A percentile compares a stretch with the other conserved stretches of the same genome.
Evolutionary conservation across 2,329 filamentous ascomycete genomes (phyloP).

Genomic region (Diaporthe australafricana): DNA sequence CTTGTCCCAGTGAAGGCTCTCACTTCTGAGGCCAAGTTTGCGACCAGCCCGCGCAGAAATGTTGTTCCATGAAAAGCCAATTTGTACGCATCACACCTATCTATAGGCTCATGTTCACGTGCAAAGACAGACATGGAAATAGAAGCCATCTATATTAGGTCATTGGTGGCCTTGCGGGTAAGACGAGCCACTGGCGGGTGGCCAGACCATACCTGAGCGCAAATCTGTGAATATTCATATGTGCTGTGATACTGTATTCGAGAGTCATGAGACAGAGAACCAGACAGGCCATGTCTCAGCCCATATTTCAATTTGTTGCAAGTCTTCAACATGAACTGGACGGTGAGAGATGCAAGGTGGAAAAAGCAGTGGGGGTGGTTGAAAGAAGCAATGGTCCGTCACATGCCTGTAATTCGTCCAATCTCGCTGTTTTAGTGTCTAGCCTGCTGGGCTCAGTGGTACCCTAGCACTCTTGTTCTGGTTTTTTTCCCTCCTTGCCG

Average conservation of each 20-base stretch:
- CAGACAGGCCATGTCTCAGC: not conserved
- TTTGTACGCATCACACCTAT: too few species aligned
- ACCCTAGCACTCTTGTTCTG: not conserved
- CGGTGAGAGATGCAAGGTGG: not conserved
- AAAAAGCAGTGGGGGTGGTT: constrained; percentile 5
- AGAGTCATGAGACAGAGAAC: not conserved
- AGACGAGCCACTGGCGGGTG: not conserved
- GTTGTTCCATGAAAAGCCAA: not conserved
- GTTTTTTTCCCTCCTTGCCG: not conserved
- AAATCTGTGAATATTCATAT: not conserved
- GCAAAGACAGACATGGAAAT: not conserved
- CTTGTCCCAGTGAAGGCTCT: not conserved
- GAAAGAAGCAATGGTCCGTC: constrained; percentile 31
- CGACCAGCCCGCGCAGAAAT: not conserved
- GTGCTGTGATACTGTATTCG: not conserved
- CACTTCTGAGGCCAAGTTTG: not conserved
- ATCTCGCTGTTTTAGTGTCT: too few species aligned
- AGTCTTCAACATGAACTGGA: too few species aligned
- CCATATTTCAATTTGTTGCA: not conserved
- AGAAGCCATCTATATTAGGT: not conserved
- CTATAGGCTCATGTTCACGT: not conserved
- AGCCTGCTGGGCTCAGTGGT: not conserved
- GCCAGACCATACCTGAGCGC: not conserved
- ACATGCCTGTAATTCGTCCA: constrained; percentile 28
- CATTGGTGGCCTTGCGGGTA: not conserved